phyloP scores from a whole-genome alignment of 73 alveolate genomes.

The Paraurostyla sp. region DNA sequence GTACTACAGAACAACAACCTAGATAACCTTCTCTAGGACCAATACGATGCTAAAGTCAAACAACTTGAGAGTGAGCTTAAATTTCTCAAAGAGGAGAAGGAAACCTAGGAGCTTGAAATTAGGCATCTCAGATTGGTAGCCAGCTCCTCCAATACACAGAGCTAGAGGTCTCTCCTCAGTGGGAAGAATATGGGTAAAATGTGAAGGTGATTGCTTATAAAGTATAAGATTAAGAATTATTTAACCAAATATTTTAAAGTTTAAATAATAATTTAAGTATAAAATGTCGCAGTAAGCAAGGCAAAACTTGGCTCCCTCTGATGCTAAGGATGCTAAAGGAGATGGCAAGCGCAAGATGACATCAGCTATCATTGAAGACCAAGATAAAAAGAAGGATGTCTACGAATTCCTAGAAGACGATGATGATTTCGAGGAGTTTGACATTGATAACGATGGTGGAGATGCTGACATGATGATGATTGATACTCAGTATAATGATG shows the following conservation, averaged over 20 bases:
- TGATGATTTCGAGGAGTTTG: conserved; percentile 71
- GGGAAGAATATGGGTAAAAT: neutral
- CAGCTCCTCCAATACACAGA: neutral
- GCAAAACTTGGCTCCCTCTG: conserved; percentile 38
- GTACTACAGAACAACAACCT: neutral
- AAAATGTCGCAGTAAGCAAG: conserved; percentile 63
- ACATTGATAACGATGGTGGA: conserved; percentile 41
- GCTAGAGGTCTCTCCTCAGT: neutral
- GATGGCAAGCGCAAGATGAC: conserved; percentile 69
- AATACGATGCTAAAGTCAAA: neutral
- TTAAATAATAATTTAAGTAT: neutral
- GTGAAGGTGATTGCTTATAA: neutral
- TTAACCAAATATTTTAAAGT: conserved; percentile 54
- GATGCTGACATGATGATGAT: conserved; percentile 52
- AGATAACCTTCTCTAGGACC: neutral
- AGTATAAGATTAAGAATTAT: neutral
- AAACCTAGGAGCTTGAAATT: conserved; percentile 42
- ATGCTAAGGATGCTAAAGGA: conserved; percentile 26
- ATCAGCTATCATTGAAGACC: conserved; percentile 65
- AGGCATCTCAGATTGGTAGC: conserved; percentile 30
- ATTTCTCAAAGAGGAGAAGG: conserved; percentile 40
- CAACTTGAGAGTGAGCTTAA: conserved; percentile 35
- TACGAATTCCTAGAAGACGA: conserved; percentile 63
- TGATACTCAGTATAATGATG: conserved; percentile 41
- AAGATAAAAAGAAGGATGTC: conserved; percentile 66